Evolutionary conservation across 345 rosid genomes (phyloP), one percentile per base, ranked within the genome.

Genomic region (Salix koriyanagi): DNA sequence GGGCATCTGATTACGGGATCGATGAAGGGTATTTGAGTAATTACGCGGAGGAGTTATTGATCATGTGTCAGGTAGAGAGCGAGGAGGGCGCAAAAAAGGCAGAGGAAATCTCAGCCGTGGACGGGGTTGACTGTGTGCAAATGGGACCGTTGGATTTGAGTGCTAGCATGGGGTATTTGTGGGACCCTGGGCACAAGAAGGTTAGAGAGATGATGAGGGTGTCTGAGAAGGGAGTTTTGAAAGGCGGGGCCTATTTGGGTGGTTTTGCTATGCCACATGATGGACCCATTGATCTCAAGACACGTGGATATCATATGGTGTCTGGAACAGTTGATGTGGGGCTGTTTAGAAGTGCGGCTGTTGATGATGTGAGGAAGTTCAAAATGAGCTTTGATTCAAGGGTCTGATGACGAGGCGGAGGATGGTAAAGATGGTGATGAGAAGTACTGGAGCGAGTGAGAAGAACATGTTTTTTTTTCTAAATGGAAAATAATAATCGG

Each of bases 71-170:
- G 91, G 96, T 93, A 75, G 99, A 95, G 79, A 85, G 89, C 66
- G 88, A 61, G 46, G 94, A 90, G 6, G 96, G 82, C 8, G 99
- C 90, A 42, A 82, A 88, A 71, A 91, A 82, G 28, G 87, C 85
- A 0, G 92, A 89, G 32, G 94, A 93, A 42, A 93, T 95, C 79
- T 91, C 92, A 7, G 93, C 87, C 46, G 91, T 91, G 7, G 93
- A 91, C 9, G 99, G 97, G 41, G 97, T 95, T 1, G 97, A 93
- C 83, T 93, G 97, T 84, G 81, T 95, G 65, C 97, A 93, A 74
- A 91, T 95, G 94, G 99, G 99, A 34, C 99, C 94, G 62, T 85
- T 95, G 88, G 97, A 95, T 85, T 87, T 95, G 34, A 93, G 98
- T 70, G 98, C 91, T 4, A 89, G 91, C 79, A 73, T 95, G 89